Evolutionary conservation across 345 rosid species (phyloP), one percentile per base, ranked within the genome.

Genomic region (Aquilaria malaccensis): DNA sequence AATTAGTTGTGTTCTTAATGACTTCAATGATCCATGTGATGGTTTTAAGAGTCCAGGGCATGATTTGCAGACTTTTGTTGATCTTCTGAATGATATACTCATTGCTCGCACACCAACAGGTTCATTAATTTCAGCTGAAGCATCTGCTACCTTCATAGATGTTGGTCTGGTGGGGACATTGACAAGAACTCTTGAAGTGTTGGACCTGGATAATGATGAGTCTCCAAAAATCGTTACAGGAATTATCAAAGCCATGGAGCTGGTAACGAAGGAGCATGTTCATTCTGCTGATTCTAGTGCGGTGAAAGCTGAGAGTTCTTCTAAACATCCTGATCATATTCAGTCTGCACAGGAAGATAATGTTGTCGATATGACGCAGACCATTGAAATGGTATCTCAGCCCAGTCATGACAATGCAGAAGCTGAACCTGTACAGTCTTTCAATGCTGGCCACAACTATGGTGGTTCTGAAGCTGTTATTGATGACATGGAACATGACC

Each of bases 401-500:
- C 76, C 85, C 45, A 83, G 72, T 75, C 82, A 73, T n/a, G 87
- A 80, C 72, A 59, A 91, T 45, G 63, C 72, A 70, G 72, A 70
- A 66, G 85, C 77, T 52, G 86, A 79, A 54, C 82, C 64, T 72
- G 77, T 65, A 68, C 88, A 80, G 43, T 73, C 78, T 55, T 77
- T 77, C 73, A 78, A 78, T 75, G 65, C 79, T 55, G 73, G 70
- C 41, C 89, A 73, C 52, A 78, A 74, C 53, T 87, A 74, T 74
- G 87, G 83, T 67, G 91, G 80, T 52, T 79, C 96, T 61, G 96
- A 87, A 76, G 87, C 89, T 74, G 85, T 85, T 70, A 83, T 85
- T 30, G 97, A 89, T 73, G 94, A 93, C 72, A 83, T 89, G 97
- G 98, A 93, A 61, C 97, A 89, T 62, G 98, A 84, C 60, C 96